Evolutionary conservation across 2,329 filamentous ascomycete genomes (phyloP), one percentile per base, ranked within the genome.

Genomic region (Microsporum canis): DNA sequence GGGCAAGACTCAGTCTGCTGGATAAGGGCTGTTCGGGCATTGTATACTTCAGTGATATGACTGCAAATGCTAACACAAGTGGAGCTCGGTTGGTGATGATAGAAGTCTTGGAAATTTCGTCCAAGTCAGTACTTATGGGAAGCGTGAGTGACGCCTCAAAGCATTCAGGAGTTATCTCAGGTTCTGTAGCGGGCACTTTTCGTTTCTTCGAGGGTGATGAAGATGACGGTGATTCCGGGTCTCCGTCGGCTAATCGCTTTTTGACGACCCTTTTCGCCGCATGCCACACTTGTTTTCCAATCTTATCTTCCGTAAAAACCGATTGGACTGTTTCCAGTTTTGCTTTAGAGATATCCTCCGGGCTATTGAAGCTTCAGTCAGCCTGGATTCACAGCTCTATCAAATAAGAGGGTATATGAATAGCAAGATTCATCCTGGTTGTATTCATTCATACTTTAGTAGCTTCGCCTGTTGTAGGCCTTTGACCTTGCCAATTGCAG

Each of bases 1-100:
- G 90, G 0, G 86, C 88, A 23, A 96, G 77, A 69, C 89, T 95
- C 23, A 95, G 76, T 55, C 89, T 80, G 70, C 89, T 92, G n/a
- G 88, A 94, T 2, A 86, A 79, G 2, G 90, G 90, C 70, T 96
- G 91, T 66, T 88, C 86, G 0, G 90, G 88, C 86, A 91, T 92
- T 0, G 89, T 95, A 69, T 87, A 85, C 53, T 88, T 86, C 55
- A 95, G 71, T 57, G 92, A 71, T 63, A 84, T 82, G 12, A 90
- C 82, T 0, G 87, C 85, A 72, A 95, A 95, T 0, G 89, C 89
- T 3, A 95, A 79, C 1, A 95, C 84, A 1, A 95, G 76, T 0
- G 91, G 90, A 1, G 91, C 90, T 43, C 91, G 80, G 68, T 95
- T 95, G 0, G 89, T 94, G 63, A 85, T 76, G 1, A 95, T 66